Conservation (phyloP, 2,329 filamentous ascomycete species). For the Fusarium sp. region DNA sequence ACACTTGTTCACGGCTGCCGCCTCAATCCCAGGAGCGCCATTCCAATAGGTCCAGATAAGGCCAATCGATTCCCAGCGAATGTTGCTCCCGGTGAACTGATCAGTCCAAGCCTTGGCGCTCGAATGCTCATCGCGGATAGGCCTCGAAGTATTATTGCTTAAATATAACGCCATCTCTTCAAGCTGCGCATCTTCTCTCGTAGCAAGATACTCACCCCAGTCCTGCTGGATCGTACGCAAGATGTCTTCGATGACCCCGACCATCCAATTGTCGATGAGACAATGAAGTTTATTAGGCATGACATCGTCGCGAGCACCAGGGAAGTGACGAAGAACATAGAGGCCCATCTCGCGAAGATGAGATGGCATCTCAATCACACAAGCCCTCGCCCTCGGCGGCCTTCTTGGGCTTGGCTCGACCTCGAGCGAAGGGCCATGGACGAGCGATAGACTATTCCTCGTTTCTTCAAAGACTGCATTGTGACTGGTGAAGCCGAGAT, state of each 20-base stretch:
- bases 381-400: constrained; percentile 11
- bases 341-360: constrained; percentile 54
- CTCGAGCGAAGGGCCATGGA: constrained; percentile 42
- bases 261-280: constrained; percentile 52
- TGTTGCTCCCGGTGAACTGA: constrained; percentile 54
- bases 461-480: constrained; percentile 58
- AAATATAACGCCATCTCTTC: constrained; percentile 54
- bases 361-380: constrained; percentile 40
- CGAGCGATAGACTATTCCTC: constrained; percentile 54
- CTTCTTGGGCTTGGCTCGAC: constrained; percentile 21
- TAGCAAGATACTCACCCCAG: constrained; percentile 48
- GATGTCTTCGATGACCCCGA: constrained; percentile 47
- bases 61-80: constrained; percentile 60
- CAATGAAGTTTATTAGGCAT: constrained; percentile 38
- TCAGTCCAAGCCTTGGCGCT: constrained; percentile 54
- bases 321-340: constrained; percentile 54
- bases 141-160: constrained; percentile 54
- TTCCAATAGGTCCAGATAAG: constrained; percentile 51
- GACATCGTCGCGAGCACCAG: constrained; percentile 39
- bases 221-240: constrained; percentile 50
- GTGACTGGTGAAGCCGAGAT: constrained; percentile 61
- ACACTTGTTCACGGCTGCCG: constrained; percentile 17
- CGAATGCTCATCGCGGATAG: constrained; percentile 52
- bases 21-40: not conserved
- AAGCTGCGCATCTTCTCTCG: constrained; percentile 48